Base-by-base conservation (phyloP, 306 rosid species). In the Ormosia emarginata region DNA sequence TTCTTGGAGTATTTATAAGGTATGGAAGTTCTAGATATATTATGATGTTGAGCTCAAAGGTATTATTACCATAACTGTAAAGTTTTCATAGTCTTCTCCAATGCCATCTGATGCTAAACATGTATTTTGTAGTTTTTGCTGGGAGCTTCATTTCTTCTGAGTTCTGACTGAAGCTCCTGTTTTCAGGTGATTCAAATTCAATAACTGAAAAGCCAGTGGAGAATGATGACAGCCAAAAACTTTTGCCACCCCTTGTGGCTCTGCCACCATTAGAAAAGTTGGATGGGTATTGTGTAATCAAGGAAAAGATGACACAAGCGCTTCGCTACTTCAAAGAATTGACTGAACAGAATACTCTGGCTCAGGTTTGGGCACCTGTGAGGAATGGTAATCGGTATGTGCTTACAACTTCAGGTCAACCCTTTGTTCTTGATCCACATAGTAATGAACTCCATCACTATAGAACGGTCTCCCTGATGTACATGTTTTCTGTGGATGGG, bases 281-380 rank as follows among this genome's bases (percentile, higher is more conserved):
- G 36, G 90, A 86, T 80, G 87, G 90, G 30, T 86, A 70, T 74
- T 93, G 86, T 87, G 65, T 84, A 59, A 85, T 89, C 58, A 95
- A 95, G 74, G 96, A 95, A 85, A 95, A 79, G 87, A 95, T 95
- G 93, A 91, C 91, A 58, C 99, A 88, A 76, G 99, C 99, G 2
- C 92, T 95, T 53, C 88, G 97, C 53, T 57, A 86, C 87, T 87
- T 92, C 79, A 95, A 93, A 88, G 98, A 93, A 34, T 86, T 80
- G 79, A 87, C 98, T 1, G 96, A 89, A 83, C 88, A 92, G 80
- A 91, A 91, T 87, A 87, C 92, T 66, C 88, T 95, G 44, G 98
- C 94, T 73, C 99, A 95, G 83, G 85, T 95, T 87, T 95, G 99
- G 99, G 98, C 94, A 3, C 99, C 99, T 3, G 91, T 93, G 52